phyloP scores from a whole-genome alignment of 371 early-diverging fungal species.

The Rhizomucor pusillus region DNA sequence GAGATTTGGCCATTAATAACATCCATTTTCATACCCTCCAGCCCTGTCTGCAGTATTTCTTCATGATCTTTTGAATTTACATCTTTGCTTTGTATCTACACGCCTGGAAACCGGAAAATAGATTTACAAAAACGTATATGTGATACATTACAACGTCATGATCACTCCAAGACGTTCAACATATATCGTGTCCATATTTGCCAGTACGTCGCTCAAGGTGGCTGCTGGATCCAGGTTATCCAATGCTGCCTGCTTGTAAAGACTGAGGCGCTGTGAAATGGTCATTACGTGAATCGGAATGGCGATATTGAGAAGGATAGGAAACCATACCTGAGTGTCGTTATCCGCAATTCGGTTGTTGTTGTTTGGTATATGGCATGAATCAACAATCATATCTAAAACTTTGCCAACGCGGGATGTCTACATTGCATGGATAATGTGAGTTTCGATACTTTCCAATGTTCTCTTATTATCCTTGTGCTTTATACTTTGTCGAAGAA shows the following conservation, averaged over 20 bases:
- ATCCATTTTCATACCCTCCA: no score
- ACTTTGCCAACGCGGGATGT: neutral
- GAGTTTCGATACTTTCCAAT: neutral
- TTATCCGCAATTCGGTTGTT: neutral
- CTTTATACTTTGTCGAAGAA: neutral
- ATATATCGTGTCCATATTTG: neutral
- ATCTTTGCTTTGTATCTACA: no score
- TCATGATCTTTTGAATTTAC: no score
- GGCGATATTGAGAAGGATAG: neutral
- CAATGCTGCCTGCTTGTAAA: neutral
- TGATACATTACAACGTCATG: neutral
- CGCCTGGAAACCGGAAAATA: no score
- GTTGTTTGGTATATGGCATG: neutral
- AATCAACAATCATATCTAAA: neutral
- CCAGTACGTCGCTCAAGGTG: neutral
- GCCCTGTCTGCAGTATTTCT: no score
- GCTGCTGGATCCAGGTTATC: neutral
- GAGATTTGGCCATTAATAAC: constrained; percentile 37
- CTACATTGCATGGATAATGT: neutral
- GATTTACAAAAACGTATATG: no score
- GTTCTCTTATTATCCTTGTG: neutral
- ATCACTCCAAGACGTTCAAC: neutral
- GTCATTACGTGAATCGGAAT: neutral
- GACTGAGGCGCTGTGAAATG: neutral
- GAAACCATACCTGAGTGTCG: neutral